Base-by-base conservation (phyloP, 208 protist genomes). In the Kentomonas sorsogonicus region DNA sequence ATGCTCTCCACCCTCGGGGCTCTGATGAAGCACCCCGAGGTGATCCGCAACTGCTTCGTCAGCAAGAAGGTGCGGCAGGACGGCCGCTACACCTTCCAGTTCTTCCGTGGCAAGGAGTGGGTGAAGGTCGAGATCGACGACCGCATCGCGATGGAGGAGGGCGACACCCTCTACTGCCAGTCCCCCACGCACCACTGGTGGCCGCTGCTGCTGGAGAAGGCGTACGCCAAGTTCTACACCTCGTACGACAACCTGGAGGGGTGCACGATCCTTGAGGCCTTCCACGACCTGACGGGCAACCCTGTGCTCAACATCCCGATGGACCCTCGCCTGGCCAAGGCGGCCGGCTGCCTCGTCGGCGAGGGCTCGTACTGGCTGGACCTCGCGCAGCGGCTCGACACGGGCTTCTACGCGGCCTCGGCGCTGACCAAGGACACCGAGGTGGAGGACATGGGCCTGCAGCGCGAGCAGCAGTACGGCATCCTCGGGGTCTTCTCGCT, bases 171-270 rank as follows among this genome's bases (percentile, higher is more conserved):
- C n/a, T 86, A 87, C 59, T 70, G 64, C 56, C 84, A 59, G 1
- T 86, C 79, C 7, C 84, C 83, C 20, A 83, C 72, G 6, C 66
- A 70, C 57, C 83, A 83, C 48, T 88, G 79, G 78, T 95, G 82
- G 72, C 84, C 88, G 33, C 66, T 91, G 38, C 63, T 95, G 63
- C 71, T 95, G 54, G 84, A 95, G 71, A 95, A 95, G 76, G 88
- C 88, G 36, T 95, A 95, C 66, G 88, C 88, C 40, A 95, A 95
- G 67, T 89, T 95, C 69, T 86, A 88, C 73, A 72, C 55, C 36
- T 57, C 51, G 22, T 95, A 91, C 71, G 69, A 71, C 33, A 55
- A 74, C 20, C 59, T 95, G 13, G 79, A 89, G n/a, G 75, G 79
- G 34, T 88, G 82, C 58, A 90, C 71, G 11, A 58, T 83, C 15